These are phyloP conservation scores for Coemansia sp. DNA, from an alignment of 192 early-diverging fungal genomes.

Conservation along the genomic window DNA sequence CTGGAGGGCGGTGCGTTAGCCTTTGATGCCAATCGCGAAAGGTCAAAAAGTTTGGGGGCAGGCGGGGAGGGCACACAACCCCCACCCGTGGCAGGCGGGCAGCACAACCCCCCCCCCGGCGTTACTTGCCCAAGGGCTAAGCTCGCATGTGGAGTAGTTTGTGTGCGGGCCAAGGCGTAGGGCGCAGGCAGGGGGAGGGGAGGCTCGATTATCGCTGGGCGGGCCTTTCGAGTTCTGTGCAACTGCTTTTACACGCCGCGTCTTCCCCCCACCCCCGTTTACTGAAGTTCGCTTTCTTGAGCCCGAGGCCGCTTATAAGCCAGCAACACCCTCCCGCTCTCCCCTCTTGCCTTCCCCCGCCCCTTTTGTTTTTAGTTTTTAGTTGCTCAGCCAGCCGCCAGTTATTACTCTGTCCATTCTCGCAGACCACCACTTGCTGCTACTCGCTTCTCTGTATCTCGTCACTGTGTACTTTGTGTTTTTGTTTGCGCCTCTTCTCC, in stretches of 20 bases:
- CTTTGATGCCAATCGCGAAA: not conserved
- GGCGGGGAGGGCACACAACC: not conserved
- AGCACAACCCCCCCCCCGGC: not conserved
- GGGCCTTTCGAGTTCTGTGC: conserved; percentile 4
- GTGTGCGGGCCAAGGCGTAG: not conserved
- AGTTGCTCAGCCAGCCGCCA: not conserved
- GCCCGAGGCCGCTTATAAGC: conserved; percentile 5
- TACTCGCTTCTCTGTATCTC: not conserved
- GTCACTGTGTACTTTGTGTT: not conserved
- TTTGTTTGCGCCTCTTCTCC: not conserved
- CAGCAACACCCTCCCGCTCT: conserved; percentile 1
- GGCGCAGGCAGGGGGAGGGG: not conserved
- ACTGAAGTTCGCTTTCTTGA: not conserved
- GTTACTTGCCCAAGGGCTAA: not conserved
- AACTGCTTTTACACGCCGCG: conserved; percentile 8
- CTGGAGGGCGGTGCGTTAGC: not conserved
- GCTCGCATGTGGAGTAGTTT: not conserved
- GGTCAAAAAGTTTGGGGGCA: not conserved
- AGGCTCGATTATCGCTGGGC: conserved; percentile 3
- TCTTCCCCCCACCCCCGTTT: conserved; percentile 5
- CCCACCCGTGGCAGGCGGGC: not conserved
- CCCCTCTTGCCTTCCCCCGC: not conserved
- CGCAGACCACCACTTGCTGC: not conserved
- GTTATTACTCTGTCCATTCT: not conserved
- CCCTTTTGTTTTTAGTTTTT: conserved; percentile 1